Evolutionary conservation across 2,329 filamentous ascomycete genomes (phyloP).

Genomic region (Monascus ruber): DNA sequence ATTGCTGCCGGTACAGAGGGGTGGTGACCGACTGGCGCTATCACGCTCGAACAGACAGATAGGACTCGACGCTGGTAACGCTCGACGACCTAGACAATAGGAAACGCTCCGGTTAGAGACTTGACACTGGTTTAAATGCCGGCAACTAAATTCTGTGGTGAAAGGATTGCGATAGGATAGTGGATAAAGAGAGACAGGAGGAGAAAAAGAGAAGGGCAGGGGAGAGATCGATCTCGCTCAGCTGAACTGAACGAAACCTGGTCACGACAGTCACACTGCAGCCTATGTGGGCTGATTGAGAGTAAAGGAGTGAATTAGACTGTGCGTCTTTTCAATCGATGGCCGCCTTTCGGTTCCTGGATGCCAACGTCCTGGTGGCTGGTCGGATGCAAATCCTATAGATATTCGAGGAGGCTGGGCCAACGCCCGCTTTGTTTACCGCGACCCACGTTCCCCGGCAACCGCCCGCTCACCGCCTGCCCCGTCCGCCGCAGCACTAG

Average conservation of each 20-base stretch:
- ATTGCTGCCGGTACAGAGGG: too few relatives aligned
- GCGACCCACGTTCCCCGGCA: constrained; percentile 20
- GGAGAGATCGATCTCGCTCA: constrained; percentile 6
- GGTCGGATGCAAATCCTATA: constrained; percentile 12
- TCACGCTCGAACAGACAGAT: too few relatives aligned
- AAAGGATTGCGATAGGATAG: too few relatives aligned
- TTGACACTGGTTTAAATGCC: too few relatives aligned
- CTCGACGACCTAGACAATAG: too few relatives aligned
- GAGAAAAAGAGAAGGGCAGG: constrained; percentile 14
- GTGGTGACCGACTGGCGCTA: too few relatives aligned
- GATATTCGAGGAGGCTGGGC: constrained; percentile 28
- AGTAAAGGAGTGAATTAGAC: neutral
- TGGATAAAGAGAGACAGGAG: constrained; percentile 12
- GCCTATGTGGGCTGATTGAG: too few relatives aligned
- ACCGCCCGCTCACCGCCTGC: constrained; percentile 20
- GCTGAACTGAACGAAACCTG: constrained; percentile 20
- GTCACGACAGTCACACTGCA: too few relatives aligned
- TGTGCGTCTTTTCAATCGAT: neutral
- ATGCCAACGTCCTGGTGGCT: constrained; percentile 19
- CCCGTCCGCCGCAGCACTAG: constrained; percentile 4
- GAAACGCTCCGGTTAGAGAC: neutral
- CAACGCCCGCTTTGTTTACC: constrained; percentile 31
- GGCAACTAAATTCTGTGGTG: too few relatives aligned
- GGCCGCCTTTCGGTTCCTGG: too few relatives aligned
- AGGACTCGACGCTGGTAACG: too few relatives aligned